Evolutionary conservation across 805 yeast species (phyloP).

Genomic region (Saturnispora dispora): DNA sequence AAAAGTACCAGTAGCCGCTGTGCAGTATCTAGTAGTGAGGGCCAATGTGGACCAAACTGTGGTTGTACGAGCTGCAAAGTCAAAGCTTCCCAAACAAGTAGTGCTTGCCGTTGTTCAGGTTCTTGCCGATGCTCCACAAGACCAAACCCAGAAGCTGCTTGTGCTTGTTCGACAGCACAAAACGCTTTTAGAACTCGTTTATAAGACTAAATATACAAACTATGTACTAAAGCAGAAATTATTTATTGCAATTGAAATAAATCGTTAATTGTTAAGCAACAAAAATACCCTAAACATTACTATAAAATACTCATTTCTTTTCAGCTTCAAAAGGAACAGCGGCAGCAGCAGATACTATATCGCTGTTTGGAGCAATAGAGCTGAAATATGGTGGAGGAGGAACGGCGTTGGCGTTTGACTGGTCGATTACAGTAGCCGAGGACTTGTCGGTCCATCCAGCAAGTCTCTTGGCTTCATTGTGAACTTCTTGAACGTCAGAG

Average conservation of each 20-base stretch:
- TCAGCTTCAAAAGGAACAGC: conserved; percentile 20
- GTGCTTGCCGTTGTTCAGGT: conserved; percentile 3
- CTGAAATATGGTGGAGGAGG: conserved; percentile 12
- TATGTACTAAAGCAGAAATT: not conserved
- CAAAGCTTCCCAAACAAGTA: not conserved
- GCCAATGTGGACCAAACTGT: not conserved
- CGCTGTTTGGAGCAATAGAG: conserved; percentile 17
- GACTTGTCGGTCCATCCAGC: conserved; percentile 35
- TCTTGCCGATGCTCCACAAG: conserved; percentile 5
- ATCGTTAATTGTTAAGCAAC: not conserved
- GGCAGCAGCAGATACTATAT: conserved; percentile 18
- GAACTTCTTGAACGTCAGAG: conserved; percentile 53
- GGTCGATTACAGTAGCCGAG: conserved; percentile 11
- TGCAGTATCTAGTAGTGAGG: not conserved
- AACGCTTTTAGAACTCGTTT: conserved; percentile 5
- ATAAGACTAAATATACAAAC: not conserved
- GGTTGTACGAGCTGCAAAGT: not conserved
- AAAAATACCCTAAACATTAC: not conserved
- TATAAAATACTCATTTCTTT: conserved; percentile 9
- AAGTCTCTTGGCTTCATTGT: conserved; percentile 64
- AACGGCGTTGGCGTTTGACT: not conserved
- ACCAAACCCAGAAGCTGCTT: conserved; percentile 3
- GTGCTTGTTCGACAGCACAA: not conserved
- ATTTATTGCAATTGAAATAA: not conserved
- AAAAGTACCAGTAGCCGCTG: not conserved